Conservation (phyloP, 2,329 filamentous ascomycete species). For the Aspergillus brunneoviolaceus region DNA sequence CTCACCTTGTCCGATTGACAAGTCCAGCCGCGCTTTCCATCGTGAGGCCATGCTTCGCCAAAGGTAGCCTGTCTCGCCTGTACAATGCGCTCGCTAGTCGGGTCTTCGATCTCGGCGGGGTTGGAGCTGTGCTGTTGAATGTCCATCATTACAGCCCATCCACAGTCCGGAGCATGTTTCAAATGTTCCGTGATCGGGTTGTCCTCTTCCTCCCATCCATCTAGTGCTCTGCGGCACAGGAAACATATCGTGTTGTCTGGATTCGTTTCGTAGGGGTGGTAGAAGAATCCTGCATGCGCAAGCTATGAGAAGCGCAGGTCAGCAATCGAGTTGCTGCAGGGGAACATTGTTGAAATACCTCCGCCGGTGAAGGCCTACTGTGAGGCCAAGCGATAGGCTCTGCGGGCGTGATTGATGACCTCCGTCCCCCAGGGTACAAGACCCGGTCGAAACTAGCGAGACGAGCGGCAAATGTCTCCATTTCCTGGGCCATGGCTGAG, state of each 20-base stretch:
- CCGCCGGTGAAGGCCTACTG: conserved; percentile 61
- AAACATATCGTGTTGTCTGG: conserved; percentile 91
- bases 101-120: conserved; percentile 64
- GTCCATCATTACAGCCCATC: conserved; percentile 77
- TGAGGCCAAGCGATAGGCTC: conserved; percentile 74
- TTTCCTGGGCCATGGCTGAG: conserved; percentile 35
- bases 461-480: conserved; percentile 70
- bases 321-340: conserved; percentile 8
- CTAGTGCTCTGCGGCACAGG: conserved; percentile 76
- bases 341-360: conserved; percentile 48
- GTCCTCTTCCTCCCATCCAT: conserved; percentile 89
- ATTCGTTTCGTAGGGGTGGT: conserved; percentile 69
- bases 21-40: conserved; percentile 81
- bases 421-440: conserved; percentile 64
- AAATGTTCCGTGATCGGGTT: conserved; percentile 82
- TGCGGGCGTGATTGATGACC: conserved; percentile 64
- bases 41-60: conserved; percentile 81
- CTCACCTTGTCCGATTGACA: conserved; percentile 83
- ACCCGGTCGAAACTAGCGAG: conserved; percentile 74
- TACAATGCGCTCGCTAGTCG: conserved; percentile 67
- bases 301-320: conserved; percentile 55
- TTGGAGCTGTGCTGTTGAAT: conserved; percentile 48
- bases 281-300: conserved; percentile 88
- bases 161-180: conserved; percentile 76
- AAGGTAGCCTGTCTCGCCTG: conserved; percentile 83